Evolutionary conservation across 2,329 filamentous ascomycete genomes (phyloP).

Genomic region (Aspergillus sp.): DNA sequence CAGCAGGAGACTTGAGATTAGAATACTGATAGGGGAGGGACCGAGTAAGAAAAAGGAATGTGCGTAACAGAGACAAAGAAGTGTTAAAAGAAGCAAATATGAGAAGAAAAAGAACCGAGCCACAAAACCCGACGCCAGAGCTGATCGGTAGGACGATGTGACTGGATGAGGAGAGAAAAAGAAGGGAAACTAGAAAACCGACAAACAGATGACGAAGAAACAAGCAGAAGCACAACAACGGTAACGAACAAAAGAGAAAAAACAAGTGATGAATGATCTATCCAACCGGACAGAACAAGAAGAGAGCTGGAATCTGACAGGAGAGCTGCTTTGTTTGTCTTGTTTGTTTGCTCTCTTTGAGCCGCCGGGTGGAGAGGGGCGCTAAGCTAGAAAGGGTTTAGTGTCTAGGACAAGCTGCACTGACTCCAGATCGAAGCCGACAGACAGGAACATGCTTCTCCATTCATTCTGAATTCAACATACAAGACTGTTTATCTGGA

Average conservation of each 20-base stretch:
- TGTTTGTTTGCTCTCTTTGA: too few species aligned
- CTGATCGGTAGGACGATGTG: not conserved
- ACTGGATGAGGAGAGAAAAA: slow-evolving; percentile 13
- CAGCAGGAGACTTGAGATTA: too few species aligned
- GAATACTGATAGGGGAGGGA: not conserved
- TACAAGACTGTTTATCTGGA: too few species aligned
- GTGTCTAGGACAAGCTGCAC: too few species aligned
- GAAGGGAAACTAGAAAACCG: slow-evolving; percentile 2
- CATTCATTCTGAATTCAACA: too few species aligned
- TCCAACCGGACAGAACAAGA: slow-evolving; percentile 3
- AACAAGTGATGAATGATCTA: not conserved
- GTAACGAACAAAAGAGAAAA: slow-evolving; percentile 6
- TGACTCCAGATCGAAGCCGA: too few species aligned
- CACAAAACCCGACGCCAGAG: not conserved
- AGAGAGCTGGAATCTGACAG: slow-evolving; percentile 3
- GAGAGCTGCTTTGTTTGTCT: not conserved
- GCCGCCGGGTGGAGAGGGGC: too few species aligned
- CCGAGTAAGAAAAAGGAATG: not conserved
- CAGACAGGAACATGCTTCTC: too few species aligned
- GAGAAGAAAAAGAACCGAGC: slow-evolving; percentile 5
- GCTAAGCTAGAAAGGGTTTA: too few species aligned
- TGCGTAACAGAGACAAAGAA: not conserved
- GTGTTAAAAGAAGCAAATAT: slow-evolving; percentile 2
- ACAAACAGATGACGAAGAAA: not conserved
- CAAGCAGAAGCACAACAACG: slow-evolving; percentile 8